These are phyloP conservation scores for Nepenthes mirabilis DNA, from an alignment of 148 eudicot genomes.

Conservation along the genomic window DNA sequence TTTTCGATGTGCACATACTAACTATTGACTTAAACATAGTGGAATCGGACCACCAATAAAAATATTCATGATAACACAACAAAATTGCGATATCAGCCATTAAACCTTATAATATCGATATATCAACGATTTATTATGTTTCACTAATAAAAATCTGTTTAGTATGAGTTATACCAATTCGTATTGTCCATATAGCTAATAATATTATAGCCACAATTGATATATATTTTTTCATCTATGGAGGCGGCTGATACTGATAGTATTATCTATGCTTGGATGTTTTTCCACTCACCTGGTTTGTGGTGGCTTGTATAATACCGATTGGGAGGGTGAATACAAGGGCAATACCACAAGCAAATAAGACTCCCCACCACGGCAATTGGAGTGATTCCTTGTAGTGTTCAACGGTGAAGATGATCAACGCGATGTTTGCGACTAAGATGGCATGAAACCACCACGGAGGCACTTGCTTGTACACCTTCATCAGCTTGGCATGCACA, in stretches of 20 bases:
- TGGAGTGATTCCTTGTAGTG: constrained; percentile 50
- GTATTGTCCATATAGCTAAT: too few species aligned
- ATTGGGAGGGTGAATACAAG: constrained; percentile 71
- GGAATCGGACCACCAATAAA: too few species aligned
- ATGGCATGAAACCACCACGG: constrained; percentile 66
- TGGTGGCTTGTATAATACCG: constrained; percentile 62
- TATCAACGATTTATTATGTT: not conserved
- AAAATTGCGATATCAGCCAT: too few species aligned
- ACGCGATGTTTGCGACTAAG: constrained; percentile 26
- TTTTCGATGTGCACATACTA: too few species aligned
- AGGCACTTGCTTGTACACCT: constrained; percentile 46
- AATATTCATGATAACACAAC: too few species aligned
- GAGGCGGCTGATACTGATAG: too few species aligned
- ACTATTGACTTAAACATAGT: too few species aligned
- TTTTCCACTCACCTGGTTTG: constrained; percentile 47
- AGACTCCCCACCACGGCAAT: constrained; percentile 83
- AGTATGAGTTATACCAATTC: too few species aligned
- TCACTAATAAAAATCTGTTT: not conserved
- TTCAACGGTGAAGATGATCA: constrained; percentile 35
- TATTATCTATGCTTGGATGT: not conserved
- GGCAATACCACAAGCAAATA: constrained; percentile 49
- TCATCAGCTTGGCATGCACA: constrained; percentile 58
- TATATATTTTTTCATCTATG: too few species aligned
- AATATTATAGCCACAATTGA: too few species aligned
- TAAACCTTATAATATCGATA: not conserved